phyloP scores from a whole-genome alignment of 495 filamentous ascomycete genomes.

The Talaromyces liani region DNA sequence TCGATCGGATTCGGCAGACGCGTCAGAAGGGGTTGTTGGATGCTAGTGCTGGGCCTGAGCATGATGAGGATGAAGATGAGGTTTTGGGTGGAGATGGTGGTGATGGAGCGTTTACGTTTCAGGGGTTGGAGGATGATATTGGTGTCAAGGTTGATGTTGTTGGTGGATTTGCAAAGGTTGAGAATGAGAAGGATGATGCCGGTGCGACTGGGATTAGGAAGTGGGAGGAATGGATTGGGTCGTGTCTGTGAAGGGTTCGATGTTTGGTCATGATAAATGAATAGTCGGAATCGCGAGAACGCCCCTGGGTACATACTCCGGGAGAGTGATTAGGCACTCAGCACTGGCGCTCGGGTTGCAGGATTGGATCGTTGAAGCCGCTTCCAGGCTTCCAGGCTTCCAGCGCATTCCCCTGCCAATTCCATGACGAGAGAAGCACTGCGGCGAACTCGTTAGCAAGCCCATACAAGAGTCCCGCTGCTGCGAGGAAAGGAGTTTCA shows the following conservation, averaged over 20 bases:
- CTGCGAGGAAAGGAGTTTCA: not conserved
- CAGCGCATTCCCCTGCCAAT: not conserved
- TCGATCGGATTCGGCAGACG: slow-evolving; percentile 69
- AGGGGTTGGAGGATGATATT: slow-evolving; percentile 72
- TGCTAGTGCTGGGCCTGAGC: slow-evolving; percentile 45
- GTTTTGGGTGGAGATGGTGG: slow-evolving; percentile 72
- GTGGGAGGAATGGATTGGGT: slow-evolving; percentile 87
- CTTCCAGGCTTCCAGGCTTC: not conserved
- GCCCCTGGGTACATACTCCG: not conserved
- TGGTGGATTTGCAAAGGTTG: slow-evolving; percentile 70
- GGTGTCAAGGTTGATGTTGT: slow-evolving; percentile 65
- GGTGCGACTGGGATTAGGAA: slow-evolving; percentile 53
- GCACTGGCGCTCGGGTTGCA: not conserved
- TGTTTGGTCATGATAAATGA: not conserved
- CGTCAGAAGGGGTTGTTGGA: slow-evolving; percentile 77
- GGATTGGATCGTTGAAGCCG: not conserved
- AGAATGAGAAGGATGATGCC: slow-evolving; percentile 40
- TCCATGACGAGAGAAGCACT: not conserved
- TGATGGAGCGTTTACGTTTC: slow-evolving; percentile 65
- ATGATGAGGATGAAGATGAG: slow-evolving; percentile 67
- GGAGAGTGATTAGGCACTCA: not conserved
- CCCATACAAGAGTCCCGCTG: not conserved
- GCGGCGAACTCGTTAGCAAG: not conserved
- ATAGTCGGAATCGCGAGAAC: not conserved
- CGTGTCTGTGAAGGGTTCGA: slow-evolving; percentile 36